These are phyloP conservation scores for Pterocarpus macrocarpus DNA, from an alignment of 306 rosid genomes.

Conservation along the genomic window DNA sequence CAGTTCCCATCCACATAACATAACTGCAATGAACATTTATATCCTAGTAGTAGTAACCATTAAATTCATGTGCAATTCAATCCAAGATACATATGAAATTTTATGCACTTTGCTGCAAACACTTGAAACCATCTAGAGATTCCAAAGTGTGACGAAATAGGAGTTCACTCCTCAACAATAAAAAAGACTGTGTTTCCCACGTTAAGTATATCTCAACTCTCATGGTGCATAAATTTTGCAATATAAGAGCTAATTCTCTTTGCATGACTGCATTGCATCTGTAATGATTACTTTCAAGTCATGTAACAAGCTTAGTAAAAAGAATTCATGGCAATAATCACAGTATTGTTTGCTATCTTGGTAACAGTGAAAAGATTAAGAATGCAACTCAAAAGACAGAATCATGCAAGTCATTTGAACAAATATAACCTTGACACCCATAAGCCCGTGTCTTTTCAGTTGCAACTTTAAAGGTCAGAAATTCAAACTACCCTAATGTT, in stretches of 20 bases:
- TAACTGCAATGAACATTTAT: neutral
- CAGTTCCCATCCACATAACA: conserved; percentile 18
- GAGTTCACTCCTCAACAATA: conserved; percentile 5
- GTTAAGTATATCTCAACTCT: neutral
- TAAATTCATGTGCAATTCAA: conserved; percentile 16
- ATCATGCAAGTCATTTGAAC: conserved; percentile 33
- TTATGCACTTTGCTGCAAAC: neutral
- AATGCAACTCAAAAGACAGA: conserved; percentile 26
- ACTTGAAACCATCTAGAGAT: conserved; percentile 8
- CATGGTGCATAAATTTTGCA: neutral
- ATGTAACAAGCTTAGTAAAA: neutral
- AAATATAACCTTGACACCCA: neutral
- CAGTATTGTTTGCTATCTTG: neutral
- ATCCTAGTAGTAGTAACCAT: conserved; percentile 7
- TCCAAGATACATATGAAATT: neutral
- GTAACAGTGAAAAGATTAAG: conserved; percentile 13
- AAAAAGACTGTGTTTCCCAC: neutral
- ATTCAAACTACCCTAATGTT: neutral
- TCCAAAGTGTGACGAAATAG: conserved; percentile 13
- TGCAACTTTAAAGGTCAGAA: too few relatives aligned
- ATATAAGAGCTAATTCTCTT: neutral
- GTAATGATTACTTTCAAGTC: neutral
- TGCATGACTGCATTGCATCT: conserved; percentile 13
- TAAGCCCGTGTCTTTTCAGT: neutral
- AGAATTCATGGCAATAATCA: neutral